These are phyloP conservation scores for Carnegiea gigantea DNA, from an alignment of 179 eudicot genomes.

Conservation along the genomic window DNA sequence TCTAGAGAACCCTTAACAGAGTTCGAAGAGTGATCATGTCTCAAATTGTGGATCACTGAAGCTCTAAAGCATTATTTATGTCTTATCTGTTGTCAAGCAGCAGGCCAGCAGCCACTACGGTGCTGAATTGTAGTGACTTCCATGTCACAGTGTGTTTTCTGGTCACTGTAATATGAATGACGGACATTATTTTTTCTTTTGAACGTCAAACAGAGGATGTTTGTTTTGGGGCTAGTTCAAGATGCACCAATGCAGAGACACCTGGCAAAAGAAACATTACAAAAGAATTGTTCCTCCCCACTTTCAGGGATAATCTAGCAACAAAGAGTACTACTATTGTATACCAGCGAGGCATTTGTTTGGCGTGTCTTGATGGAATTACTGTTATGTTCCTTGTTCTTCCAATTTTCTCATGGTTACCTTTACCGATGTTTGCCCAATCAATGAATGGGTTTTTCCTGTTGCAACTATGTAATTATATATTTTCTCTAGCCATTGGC, in stretches of 20 bases:
- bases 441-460: neutral
- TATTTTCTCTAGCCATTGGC: slow-evolving; percentile 1
- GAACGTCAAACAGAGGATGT: too few species aligned
- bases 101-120: too few species aligned
- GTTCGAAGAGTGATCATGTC: neutral
- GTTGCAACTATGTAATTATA: neutral
- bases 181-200: too few species aligned
- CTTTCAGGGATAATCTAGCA: too few species aligned
- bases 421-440: neutral
- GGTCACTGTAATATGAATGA: neutral
- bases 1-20: neutral
- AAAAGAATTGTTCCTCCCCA: too few species aligned
- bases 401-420: neutral
- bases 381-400: neutral
- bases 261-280: too few species aligned
- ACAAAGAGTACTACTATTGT: too few species aligned
- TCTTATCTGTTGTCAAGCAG: slow-evolving; percentile 8
- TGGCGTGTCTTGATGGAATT: neutral
- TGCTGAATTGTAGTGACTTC: neutral
- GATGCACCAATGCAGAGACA: too few species aligned
- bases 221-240: too few species aligned
- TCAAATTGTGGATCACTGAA: neutral
- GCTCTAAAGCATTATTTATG: neutral
- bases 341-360: neutral
- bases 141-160: neutral